Evolutionary conservation across 1,284 basidiomycete species (phyloP).

Genomic region (Rhodotorula sp.): DNA sequence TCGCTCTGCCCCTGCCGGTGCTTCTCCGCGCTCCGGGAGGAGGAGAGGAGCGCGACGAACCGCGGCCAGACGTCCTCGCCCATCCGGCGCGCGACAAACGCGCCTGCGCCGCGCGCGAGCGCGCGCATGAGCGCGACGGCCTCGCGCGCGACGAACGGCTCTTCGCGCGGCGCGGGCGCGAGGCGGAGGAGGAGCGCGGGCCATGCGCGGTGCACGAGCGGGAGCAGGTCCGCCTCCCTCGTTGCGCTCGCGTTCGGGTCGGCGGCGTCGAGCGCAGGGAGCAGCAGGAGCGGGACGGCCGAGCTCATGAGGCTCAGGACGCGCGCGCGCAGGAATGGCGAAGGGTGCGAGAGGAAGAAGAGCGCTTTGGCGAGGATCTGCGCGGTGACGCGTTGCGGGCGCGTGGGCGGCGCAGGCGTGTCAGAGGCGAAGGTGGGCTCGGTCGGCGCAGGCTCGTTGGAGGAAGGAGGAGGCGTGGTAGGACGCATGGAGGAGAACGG

Average conservation of each 20-base stretch:
- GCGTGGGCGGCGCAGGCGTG: constrained; percentile 4
- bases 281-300: constrained; percentile 68
- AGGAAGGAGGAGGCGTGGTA: not conserved
- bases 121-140: constrained; percentile 70
- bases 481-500: constrained; percentile 30
- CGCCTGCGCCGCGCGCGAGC: constrained; percentile 68
- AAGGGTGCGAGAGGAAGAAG: constrained; percentile 86
- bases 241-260: not conserved
- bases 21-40: constrained; percentile 57
- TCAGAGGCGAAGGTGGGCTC: not conserved
- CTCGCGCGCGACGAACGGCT: constrained; percentile 68
- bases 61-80: constrained; percentile 90
- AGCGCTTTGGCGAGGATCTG: constrained; percentile 75
- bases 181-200: constrained; percentile 82
- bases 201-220: constrained; percentile 82
- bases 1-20: constrained; percentile 60
- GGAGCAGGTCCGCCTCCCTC: constrained; percentile 68
- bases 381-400: constrained; percentile 30
- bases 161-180: constrained; percentile 4
- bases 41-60: constrained; percentile 63
- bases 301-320: constrained; percentile 72
- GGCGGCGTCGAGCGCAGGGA: constrained; percentile 45
- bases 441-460: not conserved
- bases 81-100: constrained; percentile 76
- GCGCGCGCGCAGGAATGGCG: constrained; percentile 75